Base-by-base conservation (phyloP, 257 asterid species). In the Catharanthus roseus region DNA sequence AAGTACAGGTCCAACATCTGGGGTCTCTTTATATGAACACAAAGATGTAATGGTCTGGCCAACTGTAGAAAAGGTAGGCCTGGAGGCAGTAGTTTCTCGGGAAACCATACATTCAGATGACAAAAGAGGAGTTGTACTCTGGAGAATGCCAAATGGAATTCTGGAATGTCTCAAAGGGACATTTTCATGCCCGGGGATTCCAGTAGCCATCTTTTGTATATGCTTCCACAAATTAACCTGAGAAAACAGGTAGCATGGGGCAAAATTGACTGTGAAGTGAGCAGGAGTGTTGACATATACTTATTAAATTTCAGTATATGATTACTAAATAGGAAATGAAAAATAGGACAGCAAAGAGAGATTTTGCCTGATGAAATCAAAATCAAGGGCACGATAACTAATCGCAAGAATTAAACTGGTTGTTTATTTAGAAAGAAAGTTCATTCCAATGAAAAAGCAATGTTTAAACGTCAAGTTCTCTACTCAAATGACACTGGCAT, bases 1-100 rank as follows among this genome's bases (percentile, higher is more conserved):
- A 5, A 82, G 73, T 62, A 83, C 86, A 65, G 87, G 84, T 78
- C 88, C 80, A 80, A 70, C 81, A 49, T 72, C 62, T 4, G n/a
- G n/a, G n/a, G n/a, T n/a, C n/a, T n/a, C n/a, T n/a, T n/a, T n/a
- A n/a, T n/a, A n/a, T n/a, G n/a, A n/a, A n/a, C n/a, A n/a, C n/a
- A n/a, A n/a, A n/a, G n/a, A n/a, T n/a, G 24, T 21, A 54, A 29
- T 29, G 6, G 63, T 16, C 21, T 51, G 33, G 42, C 53, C 28
- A 23, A 62, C 44, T 7, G 50, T 42, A 29, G 64, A 28, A 67
- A 51, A 19, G 0, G 57, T 19, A 51, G 24, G 6, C 21, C 57
- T 19, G 8, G 16, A 19, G 26, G 6, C 4, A 28, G 38, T 44
- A 15, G 58, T 19, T 16, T 67, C 42, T 67, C 2, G 57, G 26